Conservation (phyloP, 352 stramenopile species). For the Blastocystis sp. region DNA sequence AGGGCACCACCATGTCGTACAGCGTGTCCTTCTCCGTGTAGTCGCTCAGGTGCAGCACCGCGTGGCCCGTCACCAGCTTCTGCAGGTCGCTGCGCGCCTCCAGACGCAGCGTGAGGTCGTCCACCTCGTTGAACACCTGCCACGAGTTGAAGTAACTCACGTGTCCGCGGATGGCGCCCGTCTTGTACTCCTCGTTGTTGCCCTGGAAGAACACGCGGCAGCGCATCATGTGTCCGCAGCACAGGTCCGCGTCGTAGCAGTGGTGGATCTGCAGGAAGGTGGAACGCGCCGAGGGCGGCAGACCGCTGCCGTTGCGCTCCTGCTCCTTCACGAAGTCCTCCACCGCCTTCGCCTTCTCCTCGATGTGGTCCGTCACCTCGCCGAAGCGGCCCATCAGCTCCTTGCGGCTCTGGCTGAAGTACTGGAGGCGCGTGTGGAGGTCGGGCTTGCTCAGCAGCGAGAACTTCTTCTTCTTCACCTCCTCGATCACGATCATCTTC, state of each 20-base stretch:
- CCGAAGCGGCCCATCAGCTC: neutral
- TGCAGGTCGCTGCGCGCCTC: conserved; percentile 33
- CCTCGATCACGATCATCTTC: conserved; percentile 56
- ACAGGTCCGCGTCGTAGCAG: neutral
- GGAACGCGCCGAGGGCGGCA: conserved; percentile 28
- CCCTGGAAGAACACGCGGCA: neutral
- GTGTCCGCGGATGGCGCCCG: neutral
- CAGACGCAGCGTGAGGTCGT: conserved; percentile 18
- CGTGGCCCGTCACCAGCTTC: neutral
- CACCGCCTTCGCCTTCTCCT: neutral
- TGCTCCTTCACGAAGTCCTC: conserved; percentile 24
- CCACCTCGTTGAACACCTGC: conserved; percentile 2
- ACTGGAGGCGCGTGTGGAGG: neutral
- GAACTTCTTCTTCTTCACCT: conserved; percentile 61
- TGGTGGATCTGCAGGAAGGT: conserved; percentile 26
- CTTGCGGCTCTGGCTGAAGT: conserved; percentile 29
- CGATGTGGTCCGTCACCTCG: neutral
- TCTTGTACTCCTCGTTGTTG: conserved; percentile 8
- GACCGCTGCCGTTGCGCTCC: conserved; percentile 1
- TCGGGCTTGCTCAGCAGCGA: neutral
- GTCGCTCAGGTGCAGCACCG: neutral
- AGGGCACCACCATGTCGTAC: conserved; percentile 66
- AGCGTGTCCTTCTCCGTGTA: conserved; percentile 57
- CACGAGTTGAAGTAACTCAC: conserved; percentile 36
- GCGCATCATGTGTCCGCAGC: conserved; percentile 1